phyloP scores from a whole-genome alignment of 2,329 filamentous ascomycete species.

The Ophiostoma pallidulum region DNA sequence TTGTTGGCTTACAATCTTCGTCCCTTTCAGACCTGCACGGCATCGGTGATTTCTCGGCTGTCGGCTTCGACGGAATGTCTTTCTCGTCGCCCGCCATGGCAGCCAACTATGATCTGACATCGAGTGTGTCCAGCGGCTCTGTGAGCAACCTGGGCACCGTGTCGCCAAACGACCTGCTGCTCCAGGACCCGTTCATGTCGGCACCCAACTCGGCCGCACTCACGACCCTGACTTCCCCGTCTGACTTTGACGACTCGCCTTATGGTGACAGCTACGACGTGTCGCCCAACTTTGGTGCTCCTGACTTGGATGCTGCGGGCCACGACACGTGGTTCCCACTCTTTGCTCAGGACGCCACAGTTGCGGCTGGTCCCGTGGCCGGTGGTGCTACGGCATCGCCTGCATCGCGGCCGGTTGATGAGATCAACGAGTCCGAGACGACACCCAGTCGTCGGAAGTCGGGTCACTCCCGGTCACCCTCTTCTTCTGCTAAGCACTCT shows the following conservation, averaged over 20 bases:
- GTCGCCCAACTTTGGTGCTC: slow-evolving; percentile 63
- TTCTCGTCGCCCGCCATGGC: slow-evolving; percentile 46
- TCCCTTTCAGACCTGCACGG: slow-evolving; percentile 40
- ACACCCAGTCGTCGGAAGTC: slow-evolving; percentile 39
- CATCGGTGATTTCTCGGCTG: slow-evolving; percentile 44
- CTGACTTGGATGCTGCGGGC: slow-evolving; percentile 43
- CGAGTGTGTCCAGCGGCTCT: slow-evolving; percentile 35
- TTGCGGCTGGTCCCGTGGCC: slow-evolving; percentile 3
- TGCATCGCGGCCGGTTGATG: slow-evolving; percentile 30
- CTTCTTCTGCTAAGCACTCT: slow-evolving; percentile 49
- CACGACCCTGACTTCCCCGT: slow-evolving; percentile 78
- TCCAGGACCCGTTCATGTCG: slow-evolving; percentile 61
- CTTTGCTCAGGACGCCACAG: slow-evolving; percentile 46
- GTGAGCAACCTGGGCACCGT: slow-evolving; percentile 58
- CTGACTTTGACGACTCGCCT: slow-evolving; percentile 67
- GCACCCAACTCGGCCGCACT: slow-evolving; percentile 74
- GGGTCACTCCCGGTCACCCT: slow-evolving; percentile 29
- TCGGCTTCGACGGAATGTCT: slow-evolving; percentile 43
- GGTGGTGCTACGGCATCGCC: slow-evolving; percentile 33
- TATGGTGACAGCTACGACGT: slow-evolving; percentile 66
- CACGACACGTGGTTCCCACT: slow-evolving; percentile 62
- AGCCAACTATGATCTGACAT: slow-evolving; percentile 41
- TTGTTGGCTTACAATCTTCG: slow-evolving; percentile 25
- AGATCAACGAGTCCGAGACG: slow-evolving; percentile 36
- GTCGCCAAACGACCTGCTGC: slow-evolving; percentile 71